phyloP scores from a whole-genome alignment of 371 early-diverging fungal species.

The Saksenaea vasiformis region DNA sequence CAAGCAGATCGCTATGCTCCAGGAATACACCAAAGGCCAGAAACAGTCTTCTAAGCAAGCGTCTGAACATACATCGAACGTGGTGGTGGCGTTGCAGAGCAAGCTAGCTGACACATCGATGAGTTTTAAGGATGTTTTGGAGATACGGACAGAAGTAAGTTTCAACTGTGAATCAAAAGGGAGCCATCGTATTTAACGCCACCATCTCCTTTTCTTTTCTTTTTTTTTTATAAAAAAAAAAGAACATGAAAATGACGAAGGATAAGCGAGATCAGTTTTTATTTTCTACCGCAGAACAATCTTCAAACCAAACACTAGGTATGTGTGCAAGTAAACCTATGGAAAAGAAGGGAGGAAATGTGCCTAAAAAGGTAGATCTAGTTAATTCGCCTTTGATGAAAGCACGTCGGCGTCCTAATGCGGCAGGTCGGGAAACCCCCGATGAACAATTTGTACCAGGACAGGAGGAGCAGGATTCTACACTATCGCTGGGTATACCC shows the following conservation, averaged over 20 bases:
- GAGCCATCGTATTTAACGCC: too few relatives aligned
- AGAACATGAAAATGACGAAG: constrained; percentile 78
- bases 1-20: constrained; percentile 85
- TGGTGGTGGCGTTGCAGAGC: constrained; percentile 89
- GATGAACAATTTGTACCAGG: constrained; percentile 16
- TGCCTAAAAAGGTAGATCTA: not conserved
- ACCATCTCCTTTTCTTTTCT: not conserved
- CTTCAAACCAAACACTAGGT: constrained; percentile 32
- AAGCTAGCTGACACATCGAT: constrained; percentile 87
- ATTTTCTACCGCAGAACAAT: constrained; percentile 44
- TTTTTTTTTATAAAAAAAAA: too few relatives aligned
- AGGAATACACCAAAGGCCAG: constrained; percentile 58
- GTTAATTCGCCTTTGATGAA: constrained; percentile 66
- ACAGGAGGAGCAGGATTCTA: constrained; percentile 36
- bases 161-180: not conserved
- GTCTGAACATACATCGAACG: constrained; percentile 89
- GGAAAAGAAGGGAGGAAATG: not conserved
- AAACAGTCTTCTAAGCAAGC: constrained; percentile 71
- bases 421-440: constrained; percentile 10
- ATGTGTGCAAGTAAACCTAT: constrained; percentile 6
- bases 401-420: constrained; percentile 37
- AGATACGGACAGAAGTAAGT: constrained; percentile 82
- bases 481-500: constrained; percentile 51
- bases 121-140: constrained; percentile 91
- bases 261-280: constrained; percentile 68